Conservation (phyloP, 768 basidiomycete genomes). For the Neoboletus subvelutipes region DNA sequence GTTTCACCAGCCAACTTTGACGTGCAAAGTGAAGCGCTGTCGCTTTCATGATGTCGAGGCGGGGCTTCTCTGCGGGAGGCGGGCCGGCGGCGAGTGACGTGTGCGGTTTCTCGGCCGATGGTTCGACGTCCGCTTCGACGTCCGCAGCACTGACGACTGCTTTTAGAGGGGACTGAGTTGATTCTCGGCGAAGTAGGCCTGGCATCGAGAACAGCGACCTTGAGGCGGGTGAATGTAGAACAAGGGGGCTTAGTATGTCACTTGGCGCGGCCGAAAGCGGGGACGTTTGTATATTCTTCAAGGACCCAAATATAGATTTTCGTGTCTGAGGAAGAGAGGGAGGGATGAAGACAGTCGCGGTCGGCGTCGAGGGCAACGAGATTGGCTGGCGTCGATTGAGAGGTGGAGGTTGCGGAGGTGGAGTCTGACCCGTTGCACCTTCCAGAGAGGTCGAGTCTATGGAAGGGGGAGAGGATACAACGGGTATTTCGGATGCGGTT, state of each 20-base stretch:
- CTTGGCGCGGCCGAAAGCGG: conserved; percentile 23
- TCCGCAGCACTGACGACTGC: conserved; percentile 10
- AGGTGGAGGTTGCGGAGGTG: conserved; percentile 27
- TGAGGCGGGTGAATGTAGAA: conserved; percentile 28
- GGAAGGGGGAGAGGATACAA: conserved; percentile 18
- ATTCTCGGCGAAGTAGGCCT: conserved; percentile 22
- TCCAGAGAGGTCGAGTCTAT: conserved; percentile 9
- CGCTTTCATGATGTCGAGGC: conserved; percentile 34
- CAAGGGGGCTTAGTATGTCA: conserved; percentile 32
- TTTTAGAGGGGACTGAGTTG: conserved; percentile 27
- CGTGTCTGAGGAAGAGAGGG: conserved; percentile 11
- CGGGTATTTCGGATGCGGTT: neutral
- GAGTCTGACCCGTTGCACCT: conserved; percentile 6
- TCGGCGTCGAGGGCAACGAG: conserved; percentile 36
- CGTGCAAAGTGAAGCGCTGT: conserved; percentile 44
- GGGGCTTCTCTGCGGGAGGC: conserved; percentile 12
- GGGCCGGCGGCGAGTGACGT: conserved; percentile 1
- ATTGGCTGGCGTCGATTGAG: conserved; percentile 31
- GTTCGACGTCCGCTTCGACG: conserved; percentile 8
- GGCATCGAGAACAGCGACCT: conserved; percentile 18
- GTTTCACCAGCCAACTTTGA: conserved; percentile 40
- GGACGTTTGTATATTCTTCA: conserved; percentile 29
- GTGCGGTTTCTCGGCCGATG: conserved; percentile 1
- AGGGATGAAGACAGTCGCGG: conserved; percentile 20
- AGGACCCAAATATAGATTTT: conserved; percentile 20